Conservation (phyloP, 2,329 filamentous ascomycete genomes). For the Madurella mycetomatis region DNA sequence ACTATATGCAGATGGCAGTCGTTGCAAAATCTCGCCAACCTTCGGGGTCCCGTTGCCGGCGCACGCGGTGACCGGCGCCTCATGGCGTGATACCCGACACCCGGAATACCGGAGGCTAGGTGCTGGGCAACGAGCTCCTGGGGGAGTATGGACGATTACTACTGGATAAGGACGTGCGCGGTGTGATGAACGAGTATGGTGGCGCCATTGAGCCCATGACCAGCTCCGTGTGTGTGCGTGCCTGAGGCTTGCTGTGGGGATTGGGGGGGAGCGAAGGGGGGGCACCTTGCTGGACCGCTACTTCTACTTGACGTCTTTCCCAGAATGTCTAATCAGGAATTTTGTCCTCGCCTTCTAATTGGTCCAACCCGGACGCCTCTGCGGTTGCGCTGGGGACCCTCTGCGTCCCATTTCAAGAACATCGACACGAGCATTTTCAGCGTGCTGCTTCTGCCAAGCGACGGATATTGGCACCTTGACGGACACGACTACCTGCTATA, state of each 20-base stretch:
- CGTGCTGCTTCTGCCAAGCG: too few relatives aligned
- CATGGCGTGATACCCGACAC: conserved; percentile 19
- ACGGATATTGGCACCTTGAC: too few relatives aligned
- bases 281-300: conserved; percentile 4
- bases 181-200: conserved; percentile 11
- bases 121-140: conserved; percentile 4
- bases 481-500: too few relatives aligned
- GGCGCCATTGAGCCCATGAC: conserved; percentile 16
- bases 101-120: background rate
- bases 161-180: conserved; percentile 12
- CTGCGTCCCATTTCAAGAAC: background rate
- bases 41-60: too few relatives aligned
- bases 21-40: too few relatives aligned
- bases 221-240: background rate
- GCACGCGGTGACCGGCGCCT: background rate
- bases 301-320: conserved; percentile 4
- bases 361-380: conserved; percentile 5
- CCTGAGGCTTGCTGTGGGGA: background rate
- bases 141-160: background rate
- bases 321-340: conserved; percentile 8
- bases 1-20: too few relatives aligned
- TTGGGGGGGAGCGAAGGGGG: background rate
- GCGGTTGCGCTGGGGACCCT: conserved; percentile 1
- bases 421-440: background rate
- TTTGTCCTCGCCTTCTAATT: conserved; percentile 7